phyloP scores from a whole-genome alignment of 2,329 filamentous ascomycete species.

The Verticillium klebahnii region DNA sequence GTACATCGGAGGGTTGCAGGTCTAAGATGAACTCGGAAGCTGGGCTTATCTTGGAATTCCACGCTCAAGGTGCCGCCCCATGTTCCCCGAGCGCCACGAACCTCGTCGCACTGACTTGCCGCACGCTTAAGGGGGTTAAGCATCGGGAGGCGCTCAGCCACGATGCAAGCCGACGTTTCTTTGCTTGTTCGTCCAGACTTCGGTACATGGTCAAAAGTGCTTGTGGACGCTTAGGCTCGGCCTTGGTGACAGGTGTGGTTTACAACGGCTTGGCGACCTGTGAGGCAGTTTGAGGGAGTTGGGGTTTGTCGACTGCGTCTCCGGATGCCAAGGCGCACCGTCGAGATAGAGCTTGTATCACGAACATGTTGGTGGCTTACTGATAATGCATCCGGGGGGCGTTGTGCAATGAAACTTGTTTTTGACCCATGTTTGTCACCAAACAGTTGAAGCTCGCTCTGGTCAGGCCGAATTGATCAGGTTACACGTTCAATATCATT shows the following conservation, averaged over 20 bases:
- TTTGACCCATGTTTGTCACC: background rate
- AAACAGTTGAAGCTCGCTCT: background rate
- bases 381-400: background rate
- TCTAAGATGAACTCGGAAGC: background rate
- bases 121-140: background rate
- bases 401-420: background rate
- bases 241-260: background rate
- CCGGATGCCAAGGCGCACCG: background rate
- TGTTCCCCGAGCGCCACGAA: background rate
- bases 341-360: background rate
- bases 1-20: background rate
- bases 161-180: background rate
- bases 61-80: background rate
- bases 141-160: background rate
- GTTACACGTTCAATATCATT: no score
- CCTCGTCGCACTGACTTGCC: background rate
- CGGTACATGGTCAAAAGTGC: background rate
- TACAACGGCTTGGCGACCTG: background rate
- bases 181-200: background rate
- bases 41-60: background rate
- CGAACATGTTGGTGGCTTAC: background rate
- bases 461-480: background rate
- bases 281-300: background rate
- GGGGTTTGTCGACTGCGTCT: background rate
- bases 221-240: background rate